These are phyloP conservation scores for Metarhizium rileyi DNA, from an alignment of 2,329 filamentous ascomycete species.

Conservation along the genomic window DNA sequence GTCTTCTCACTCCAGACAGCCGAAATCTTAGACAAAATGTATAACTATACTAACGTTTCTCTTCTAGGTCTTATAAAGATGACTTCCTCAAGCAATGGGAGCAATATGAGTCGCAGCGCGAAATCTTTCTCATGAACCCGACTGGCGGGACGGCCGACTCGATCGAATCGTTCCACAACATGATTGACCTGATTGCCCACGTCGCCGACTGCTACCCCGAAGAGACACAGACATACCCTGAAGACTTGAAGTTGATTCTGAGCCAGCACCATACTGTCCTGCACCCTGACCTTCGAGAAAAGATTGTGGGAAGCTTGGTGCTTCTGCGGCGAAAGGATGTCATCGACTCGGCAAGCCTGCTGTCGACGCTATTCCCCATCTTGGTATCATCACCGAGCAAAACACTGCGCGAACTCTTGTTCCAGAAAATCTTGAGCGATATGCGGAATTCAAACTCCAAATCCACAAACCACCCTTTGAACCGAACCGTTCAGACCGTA, in stretches of 20 bases:
- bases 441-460: slow-evolving; percentile 81
- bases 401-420: slow-evolving; percentile 72
- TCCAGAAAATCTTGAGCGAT: slow-evolving; percentile 82
- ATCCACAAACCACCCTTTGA: slow-evolving; percentile 81
- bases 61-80: slow-evolving; percentile 67
- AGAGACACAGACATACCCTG: slow-evolving; percentile 65
- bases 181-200: slow-evolving; percentile 90
- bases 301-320: slow-evolving; percentile 84
- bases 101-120: slow-evolving; percentile 83
- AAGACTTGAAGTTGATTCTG: slow-evolving; percentile 73
- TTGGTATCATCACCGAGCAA: slow-evolving; percentile 90
- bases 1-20: slow-evolving; percentile 14
- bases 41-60: slow-evolving; percentile 6
- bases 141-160: slow-evolving; percentile 67
- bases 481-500: slow-evolving; percentile 85
- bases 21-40: neutral
- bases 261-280: slow-evolving; percentile 73
- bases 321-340: slow-evolving; percentile 85
- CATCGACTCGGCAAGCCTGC: slow-evolving; percentile 71
- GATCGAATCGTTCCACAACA: slow-evolving; percentile 75
- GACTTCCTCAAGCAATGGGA: slow-evolving; percentile 83
- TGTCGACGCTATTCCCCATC: slow-evolving; percentile 91
- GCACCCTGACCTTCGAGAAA: slow-evolving; percentile 79
- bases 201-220: slow-evolving; percentile 88
- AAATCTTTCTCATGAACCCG: slow-evolving; percentile 83